Conservation (phyloP, 2,329 filamentous ascomycete genomes). For the Leptographium galeiforme region DNA sequence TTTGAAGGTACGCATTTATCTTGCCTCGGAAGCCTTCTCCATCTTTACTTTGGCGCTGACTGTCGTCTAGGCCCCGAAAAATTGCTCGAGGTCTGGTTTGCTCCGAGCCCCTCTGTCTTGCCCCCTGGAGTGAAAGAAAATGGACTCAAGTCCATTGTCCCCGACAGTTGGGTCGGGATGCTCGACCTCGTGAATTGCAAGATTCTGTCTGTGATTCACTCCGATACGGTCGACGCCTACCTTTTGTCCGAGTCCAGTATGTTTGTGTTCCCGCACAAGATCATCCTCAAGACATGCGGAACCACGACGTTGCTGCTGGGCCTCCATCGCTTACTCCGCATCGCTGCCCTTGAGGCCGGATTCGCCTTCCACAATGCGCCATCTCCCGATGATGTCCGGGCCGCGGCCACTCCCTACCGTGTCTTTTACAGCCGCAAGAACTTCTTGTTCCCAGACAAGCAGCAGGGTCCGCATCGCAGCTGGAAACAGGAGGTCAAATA, state of each 20-base stretch:
- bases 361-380: constrained; percentile 68
- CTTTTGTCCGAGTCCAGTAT: constrained; percentile 98
- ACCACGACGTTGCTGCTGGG: constrained; percentile 89
- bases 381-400: constrained; percentile 51
- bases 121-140: constrained; percentile 55
- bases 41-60: neutral
- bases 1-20: constrained; percentile 60
- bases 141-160: constrained; percentile 75
- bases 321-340: constrained; percentile 80
- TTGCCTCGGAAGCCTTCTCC: too few relatives aligned
- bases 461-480: constrained; percentile 87
- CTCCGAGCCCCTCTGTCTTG: constrained; percentile 60
- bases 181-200: constrained; percentile 97
- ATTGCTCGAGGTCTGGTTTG: constrained; percentile 96
- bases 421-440: constrained; percentile 99
- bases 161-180: constrained; percentile 89
- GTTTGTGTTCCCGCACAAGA: constrained; percentile 99
- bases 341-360: constrained; percentile 76
- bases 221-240: constrained; percentile 90
- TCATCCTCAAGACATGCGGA: constrained; percentile 96
- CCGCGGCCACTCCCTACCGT: constrained; percentile 78
- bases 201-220: constrained; percentile 85
- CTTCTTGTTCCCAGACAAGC: constrained; percentile 88
- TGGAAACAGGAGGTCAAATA: constrained; percentile 94
- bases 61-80: constrained; percentile 69